Base-by-base conservation (phyloP, 352 stramenopile genomes). In the Globisporangium parvum region DNA sequence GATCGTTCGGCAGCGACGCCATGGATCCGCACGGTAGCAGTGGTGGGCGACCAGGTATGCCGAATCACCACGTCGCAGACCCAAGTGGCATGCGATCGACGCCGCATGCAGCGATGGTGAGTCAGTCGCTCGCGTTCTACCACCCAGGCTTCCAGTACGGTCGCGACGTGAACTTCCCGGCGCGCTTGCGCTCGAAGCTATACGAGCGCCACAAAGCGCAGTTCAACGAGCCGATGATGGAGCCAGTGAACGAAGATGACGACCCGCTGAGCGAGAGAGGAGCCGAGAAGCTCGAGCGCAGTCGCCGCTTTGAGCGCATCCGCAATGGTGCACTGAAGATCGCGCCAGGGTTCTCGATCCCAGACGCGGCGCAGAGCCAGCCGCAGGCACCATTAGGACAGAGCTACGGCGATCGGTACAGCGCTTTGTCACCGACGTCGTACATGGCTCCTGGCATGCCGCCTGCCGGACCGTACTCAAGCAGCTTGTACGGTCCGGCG, bases 181-280 rank as follows among this genome's bases (percentile, higher is more conserved):
- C 61, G 8, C 53, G 57, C 6, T 60, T 95, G 8, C 15, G 70
- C 0, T 92, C 82, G 40, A 79, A 65, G 4, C 74, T 77, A 40
- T 95, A 92, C 33, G 79, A 88, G 41, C 66, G 75, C 31, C 72
- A 84, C 33, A 86, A 80, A 47, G 66, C 72, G 9, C 60, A 81
- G n/a, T 93, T 93, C 57, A 93, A 88, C 44, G 69, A 85, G 5
- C 58, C 79, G 8, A 85, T 87, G 37, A 57, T 91, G 31, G 80
- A 91, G 21, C 67, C 77, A 5, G 35, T 84, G 12, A 65, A 71
- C 15, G 80, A 95, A 53, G 73, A 89, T 14, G 77, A 89, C 35
- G 85, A 95, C 23, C 85, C 85, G 23, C 53, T 95, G 31, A 93
- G 80, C 23, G 73, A 89, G 44, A 83, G 77, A 33, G 81, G 79